Evolutionary conservation across 169 alveolate species (phyloP).

Genomic region (Plasmodium fragile): DNA sequence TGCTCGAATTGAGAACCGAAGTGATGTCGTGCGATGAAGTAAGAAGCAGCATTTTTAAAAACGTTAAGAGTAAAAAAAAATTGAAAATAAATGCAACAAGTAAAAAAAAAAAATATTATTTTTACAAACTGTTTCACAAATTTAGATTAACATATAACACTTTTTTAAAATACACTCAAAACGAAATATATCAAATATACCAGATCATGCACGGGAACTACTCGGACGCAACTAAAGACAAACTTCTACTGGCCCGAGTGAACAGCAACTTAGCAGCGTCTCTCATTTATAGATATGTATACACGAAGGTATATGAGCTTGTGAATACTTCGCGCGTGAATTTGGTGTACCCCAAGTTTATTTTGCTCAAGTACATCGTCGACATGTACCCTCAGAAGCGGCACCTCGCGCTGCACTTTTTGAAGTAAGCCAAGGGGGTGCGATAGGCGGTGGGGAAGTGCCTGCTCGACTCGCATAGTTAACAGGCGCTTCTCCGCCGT

Average conservation of each 20-base stretch:
- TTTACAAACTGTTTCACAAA: slow-evolving; percentile 59
- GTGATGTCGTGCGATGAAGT: slow-evolving; percentile 58
- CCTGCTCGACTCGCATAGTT: background rate
- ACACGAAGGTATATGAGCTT: slow-evolving; percentile 32
- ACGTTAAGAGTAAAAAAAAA: slow-evolving; percentile 48
- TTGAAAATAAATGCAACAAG: slow-evolving; percentile 37
- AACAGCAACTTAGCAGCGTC: slow-evolving; percentile 70
- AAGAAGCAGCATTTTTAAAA: slow-evolving; percentile 62
- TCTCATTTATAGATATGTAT: slow-evolving; percentile 56
- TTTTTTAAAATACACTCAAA: slow-evolving; percentile 44
- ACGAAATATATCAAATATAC: slow-evolving; percentile 60
- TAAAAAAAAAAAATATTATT: slow-evolving; percentile 68
- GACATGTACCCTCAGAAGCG: slow-evolving; percentile 75
- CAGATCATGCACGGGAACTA: slow-evolving; percentile 60
- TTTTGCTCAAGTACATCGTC: slow-evolving; percentile 52
- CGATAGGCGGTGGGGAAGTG: background rate
- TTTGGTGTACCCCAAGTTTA: slow-evolving; percentile 56
- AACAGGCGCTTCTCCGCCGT: background rate
- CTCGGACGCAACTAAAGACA: slow-evolving; percentile 50
- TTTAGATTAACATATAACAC: slow-evolving; percentile 55
- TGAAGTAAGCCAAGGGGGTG: slow-evolving; percentile 30
- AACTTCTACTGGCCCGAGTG: slow-evolving; percentile 32
- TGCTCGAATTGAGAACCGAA: slow-evolving; percentile 66
- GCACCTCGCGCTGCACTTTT: slow-evolving; percentile 30
- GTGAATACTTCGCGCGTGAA: slow-evolving; percentile 17